A percentile compares a stretch with the other conserved stretches of the same genome.
Evolutionary conservation across 768 basidiomycete species (phyloP).

Genomic region (Coprinopsis strossmayeri): DNA sequence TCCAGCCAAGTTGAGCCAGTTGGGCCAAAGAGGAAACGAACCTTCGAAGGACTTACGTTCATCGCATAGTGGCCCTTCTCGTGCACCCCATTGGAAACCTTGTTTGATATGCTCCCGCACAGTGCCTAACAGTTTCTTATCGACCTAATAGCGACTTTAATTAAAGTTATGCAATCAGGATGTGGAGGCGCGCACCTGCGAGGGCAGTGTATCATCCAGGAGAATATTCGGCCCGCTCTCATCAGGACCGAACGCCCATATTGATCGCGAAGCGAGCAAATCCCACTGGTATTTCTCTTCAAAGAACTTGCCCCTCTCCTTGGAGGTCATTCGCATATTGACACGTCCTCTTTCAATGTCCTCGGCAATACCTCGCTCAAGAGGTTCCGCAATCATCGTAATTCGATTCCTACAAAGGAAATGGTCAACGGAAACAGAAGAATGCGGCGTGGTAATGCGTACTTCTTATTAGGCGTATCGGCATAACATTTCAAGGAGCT

Average conservation of each 20-base stretch:
- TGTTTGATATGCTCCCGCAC: conserved; percentile 97
- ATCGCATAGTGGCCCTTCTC: conserved; percentile 96
- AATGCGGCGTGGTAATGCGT: conserved; percentile 21
- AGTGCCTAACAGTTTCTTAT: conserved; percentile 84
- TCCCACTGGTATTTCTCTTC: conserved; percentile 99
- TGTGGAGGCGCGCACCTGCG: conserved; percentile 61
- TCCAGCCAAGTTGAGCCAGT: not conserved
- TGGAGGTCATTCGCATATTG: conserved; percentile 90
- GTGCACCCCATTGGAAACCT: conserved; percentile 98
- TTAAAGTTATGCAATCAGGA: not conserved
- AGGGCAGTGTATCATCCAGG: conserved; percentile 93
- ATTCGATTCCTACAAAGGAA: conserved; percentile 74
- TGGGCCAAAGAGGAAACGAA: not conserved
- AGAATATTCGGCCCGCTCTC: conserved; percentile 92
- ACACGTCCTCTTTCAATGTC: conserved; percentile 93
- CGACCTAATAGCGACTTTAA: conserved; percentile 55
- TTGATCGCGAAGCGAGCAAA: conserved; percentile 90
- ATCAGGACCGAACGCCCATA: conserved; percentile 99
- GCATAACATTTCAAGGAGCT: conserved; percentile 98
- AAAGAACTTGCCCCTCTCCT: conserved; percentile 94
- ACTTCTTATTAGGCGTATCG: conserved; percentile 99
- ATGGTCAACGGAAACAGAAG: conserved; percentile 7
- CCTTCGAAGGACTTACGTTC: conserved; percentile 68
- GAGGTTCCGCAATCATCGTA: conserved; percentile 98
- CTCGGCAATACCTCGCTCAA: conserved; percentile 93